Evolutionary conservation across 2,329 filamentous ascomycete genomes (phyloP).

Genomic region (Neofusicoccum parvum): DNA sequence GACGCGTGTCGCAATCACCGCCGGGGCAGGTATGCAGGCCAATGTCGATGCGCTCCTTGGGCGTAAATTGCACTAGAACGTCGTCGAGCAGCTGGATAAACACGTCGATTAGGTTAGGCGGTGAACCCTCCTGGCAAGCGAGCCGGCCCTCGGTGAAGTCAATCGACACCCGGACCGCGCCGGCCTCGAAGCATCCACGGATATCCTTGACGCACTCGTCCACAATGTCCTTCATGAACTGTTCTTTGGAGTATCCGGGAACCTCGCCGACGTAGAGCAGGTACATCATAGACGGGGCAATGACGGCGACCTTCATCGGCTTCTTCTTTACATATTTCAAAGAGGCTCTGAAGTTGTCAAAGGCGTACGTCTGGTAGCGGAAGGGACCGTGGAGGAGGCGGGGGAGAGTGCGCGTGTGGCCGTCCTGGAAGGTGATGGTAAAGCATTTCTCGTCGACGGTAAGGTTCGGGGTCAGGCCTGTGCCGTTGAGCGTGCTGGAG

Average conservation of each 20-base stretch:
- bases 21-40: slow-evolving; percentile 19
- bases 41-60: slow-evolving; percentile 12
- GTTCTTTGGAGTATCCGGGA: slow-evolving; percentile 17
- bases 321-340: slow-evolving; percentile 3
- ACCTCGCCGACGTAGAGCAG: slow-evolving; percentile 20
- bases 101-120: slow-evolving; percentile 17
- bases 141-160: slow-evolving; percentile 20
- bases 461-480: slow-evolving; percentile 10
- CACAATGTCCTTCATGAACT: slow-evolving; percentile 18
- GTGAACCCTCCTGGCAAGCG: slow-evolving; percentile 18
- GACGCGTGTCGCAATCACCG: slow-evolving; percentile 17
- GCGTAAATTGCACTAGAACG: slow-evolving; percentile 17
- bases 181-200: slow-evolving; percentile 16
- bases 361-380: slow-evolving; percentile 19
- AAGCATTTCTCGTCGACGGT: slow-evolving; percentile 19
- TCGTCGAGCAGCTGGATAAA: slow-evolving; percentile 16
- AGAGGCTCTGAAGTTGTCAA: slow-evolving; percentile 9
- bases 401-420: slow-evolving; percentile 18
- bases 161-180: slow-evolving; percentile 19
- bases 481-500: slow-evolving; percentile 17
- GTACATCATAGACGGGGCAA: slow-evolving; percentile 20
- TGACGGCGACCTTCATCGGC: slow-evolving; percentile 18
- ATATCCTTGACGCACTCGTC: slow-evolving; percentile 20
- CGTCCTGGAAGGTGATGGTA: slow-evolving; percentile 19
- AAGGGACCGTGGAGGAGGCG: slow-evolving; percentile 17